phyloP scores from a whole-genome alignment of 2,329 filamentous ascomycete genomes.

The Fusarium mundagurra region DNA sequence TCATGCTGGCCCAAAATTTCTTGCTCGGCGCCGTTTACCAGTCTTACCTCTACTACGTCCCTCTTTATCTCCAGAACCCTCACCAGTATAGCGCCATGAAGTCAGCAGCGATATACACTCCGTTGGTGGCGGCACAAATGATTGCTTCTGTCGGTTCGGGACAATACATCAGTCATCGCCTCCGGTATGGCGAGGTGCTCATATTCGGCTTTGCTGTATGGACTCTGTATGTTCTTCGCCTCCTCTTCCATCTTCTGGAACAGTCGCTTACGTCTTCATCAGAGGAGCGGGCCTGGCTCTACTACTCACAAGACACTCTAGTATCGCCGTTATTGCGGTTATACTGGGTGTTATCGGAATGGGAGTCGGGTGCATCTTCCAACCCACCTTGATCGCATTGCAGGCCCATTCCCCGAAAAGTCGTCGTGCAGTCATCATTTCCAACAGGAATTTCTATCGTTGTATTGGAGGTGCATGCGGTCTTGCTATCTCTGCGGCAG shows the following conservation, averaged over 20 bases:
- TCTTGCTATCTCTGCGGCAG: not conserved
- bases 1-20: not conserved
- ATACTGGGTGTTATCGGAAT: not conserved
- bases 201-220: not conserved
- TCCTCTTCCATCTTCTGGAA: accelerated
- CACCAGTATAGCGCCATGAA: not conserved
- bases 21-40: not conserved
- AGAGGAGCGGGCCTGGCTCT: not conserved
- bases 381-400: not conserved
- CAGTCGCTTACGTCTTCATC: accelerated
- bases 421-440: not conserved
- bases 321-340: not conserved
- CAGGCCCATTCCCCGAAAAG: not conserved
- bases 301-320: not conserved
- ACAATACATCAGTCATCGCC: not conserved
- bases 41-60: not conserved
- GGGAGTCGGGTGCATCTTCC: not conserved
- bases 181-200: not conserved
- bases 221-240: not conserved
- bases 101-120: not conserved
- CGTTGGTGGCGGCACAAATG: not conserved
- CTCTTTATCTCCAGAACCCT: not conserved
- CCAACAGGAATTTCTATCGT: not conserved
- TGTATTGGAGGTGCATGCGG: not conserved
- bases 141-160: not conserved